Conservation (phyloP, 805 yeast species). For the Wickerhamiella vanderwaltii region DNA sequence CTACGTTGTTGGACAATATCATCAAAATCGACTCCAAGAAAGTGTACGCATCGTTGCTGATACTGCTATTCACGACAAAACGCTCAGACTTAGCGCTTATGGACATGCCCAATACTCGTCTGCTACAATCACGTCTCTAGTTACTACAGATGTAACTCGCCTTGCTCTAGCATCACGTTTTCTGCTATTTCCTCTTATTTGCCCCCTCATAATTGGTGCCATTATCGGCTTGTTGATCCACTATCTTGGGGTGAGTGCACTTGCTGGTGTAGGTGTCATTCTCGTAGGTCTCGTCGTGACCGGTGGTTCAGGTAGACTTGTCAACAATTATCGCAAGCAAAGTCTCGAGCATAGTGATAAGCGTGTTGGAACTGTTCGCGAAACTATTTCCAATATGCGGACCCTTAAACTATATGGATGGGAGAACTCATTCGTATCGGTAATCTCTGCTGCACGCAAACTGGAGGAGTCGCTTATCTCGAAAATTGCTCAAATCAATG, state of each 20-base stretch:
- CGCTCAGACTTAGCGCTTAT: constrained; percentile 46
- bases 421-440: constrained; percentile 65
- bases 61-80: constrained; percentile 55
- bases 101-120: constrained; percentile 51
- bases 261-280: constrained; percentile 54
- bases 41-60: constrained; percentile 59
- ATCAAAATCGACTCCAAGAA: too few relatives aligned
- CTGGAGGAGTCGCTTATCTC: constrained; percentile 42
- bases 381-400: constrained; percentile 64
- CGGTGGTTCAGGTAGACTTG: constrained; percentile 36
- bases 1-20: too few relatives aligned
- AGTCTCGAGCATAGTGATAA: constrained; percentile 59
- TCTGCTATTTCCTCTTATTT: constrained; percentile 17
- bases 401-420: constrained; percentile 81
- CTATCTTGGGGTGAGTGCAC: constrained; percentile 59
- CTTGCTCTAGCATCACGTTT: constrained; percentile 40
- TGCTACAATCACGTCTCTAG: constrained; percentile 60
- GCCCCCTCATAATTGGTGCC: constrained; percentile 23
- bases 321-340: constrained; percentile 43
- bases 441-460: constrained; percentile 42
- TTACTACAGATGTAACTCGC: constrained; percentile 76
- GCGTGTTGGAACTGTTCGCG: constrained; percentile 66
- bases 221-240: constrained; percentile 53
- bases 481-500: constrained; percentile 48
- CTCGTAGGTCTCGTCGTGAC: constrained; percentile 31